These are phyloP conservation scores for Schizothecium vesticola DNA, from an alignment of 495 filamentous ascomycete species.

Conservation along the genomic window DNA sequence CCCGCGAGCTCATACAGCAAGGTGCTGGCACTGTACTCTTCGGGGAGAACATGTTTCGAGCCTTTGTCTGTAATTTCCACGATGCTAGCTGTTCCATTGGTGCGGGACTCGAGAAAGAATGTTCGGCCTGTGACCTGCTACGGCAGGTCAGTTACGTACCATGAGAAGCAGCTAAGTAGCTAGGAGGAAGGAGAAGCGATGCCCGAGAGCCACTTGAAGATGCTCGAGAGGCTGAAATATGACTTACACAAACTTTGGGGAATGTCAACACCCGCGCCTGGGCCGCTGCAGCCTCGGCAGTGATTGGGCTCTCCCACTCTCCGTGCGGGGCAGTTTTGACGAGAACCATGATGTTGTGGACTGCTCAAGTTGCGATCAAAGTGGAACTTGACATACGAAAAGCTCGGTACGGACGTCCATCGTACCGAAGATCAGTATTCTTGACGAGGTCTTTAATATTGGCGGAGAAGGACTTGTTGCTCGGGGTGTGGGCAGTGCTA, in stretches of 20 bases:
- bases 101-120: conserved; percentile 36
- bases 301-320: conserved; percentile 42
- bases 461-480: not conserved
- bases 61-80: conserved; percentile 30
- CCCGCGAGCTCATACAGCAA: conserved; percentile 46
- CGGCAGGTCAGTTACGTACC: not conserved
- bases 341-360: conserved; percentile 1
- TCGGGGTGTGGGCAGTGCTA: not conserved
- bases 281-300: conserved; percentile 33
- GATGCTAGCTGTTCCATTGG: conserved; percentile 26
- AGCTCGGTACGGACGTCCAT: not conserved
- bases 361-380: not conserved
- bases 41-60: conserved; percentile 36
- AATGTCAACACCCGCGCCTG: conserved; percentile 22
- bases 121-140: conserved; percentile 24
- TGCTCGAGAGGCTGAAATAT: not conserved
- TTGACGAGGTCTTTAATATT: not conserved
- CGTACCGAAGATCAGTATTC: not conserved
- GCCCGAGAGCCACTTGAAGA: not conserved
- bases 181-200: too few species aligned
- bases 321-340: conserved; percentile 34
- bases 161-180: too few species aligned
- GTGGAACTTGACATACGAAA: not conserved
- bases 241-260: conserved; percentile 26
- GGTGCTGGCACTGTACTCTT: conserved; percentile 34